Conservation (phyloP, 2,329 filamentous ascomycete genomes). For the Aureobasidium sp. region DNA sequence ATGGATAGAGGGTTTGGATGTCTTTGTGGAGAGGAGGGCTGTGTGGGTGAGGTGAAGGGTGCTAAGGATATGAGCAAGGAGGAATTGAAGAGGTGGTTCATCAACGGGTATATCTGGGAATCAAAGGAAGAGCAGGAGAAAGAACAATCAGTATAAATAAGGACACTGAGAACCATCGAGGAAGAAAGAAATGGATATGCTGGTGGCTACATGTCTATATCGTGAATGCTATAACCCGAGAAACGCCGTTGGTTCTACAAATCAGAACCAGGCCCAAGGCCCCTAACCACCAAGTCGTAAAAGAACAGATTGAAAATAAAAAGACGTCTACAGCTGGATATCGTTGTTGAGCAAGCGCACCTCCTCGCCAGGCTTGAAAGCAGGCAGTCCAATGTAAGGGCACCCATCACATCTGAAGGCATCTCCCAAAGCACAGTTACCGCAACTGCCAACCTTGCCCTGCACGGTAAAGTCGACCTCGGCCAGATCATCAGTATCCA, state of each 20-base stretch:
- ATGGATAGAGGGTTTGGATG: slow-evolving; percentile 40
- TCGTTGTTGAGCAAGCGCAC: slow-evolving; percentile 79
- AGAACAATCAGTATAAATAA: not conserved
- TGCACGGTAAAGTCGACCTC: slow-evolving; percentile 97
- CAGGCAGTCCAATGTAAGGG: slow-evolving; percentile 84
- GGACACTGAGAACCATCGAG: too few relatives aligned
- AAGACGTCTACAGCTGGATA: slow-evolving; percentile 57
- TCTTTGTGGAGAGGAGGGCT: slow-evolving; percentile 30
- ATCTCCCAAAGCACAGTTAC: slow-evolving; percentile 88
- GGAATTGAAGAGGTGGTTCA: slow-evolving; percentile 28
- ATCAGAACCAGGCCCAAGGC: not conserved
- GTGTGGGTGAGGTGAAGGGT: slow-evolving; percentile 32
- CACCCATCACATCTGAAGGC: slow-evolving; percentile 59
- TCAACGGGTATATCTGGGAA: slow-evolving; percentile 34
- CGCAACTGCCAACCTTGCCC: slow-evolving; percentile 90
- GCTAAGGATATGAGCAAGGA: slow-evolving; percentile 28
- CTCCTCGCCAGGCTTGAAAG: slow-evolving; percentile 96
- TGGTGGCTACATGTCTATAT: not conserved
- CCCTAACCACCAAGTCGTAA: not conserved
- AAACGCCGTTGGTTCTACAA: not conserved
- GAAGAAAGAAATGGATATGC: not conserved
- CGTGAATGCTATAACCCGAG: not conserved
- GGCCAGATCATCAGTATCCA: slow-evolving; percentile 68
- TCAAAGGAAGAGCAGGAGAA: slow-evolving; percentile 9
- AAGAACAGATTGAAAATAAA: not conserved